These are phyloP conservation scores for Smittium mucronatum DNA, from an alignment of 371 early-diverging fungal genomes.

Conservation along the genomic window DNA sequence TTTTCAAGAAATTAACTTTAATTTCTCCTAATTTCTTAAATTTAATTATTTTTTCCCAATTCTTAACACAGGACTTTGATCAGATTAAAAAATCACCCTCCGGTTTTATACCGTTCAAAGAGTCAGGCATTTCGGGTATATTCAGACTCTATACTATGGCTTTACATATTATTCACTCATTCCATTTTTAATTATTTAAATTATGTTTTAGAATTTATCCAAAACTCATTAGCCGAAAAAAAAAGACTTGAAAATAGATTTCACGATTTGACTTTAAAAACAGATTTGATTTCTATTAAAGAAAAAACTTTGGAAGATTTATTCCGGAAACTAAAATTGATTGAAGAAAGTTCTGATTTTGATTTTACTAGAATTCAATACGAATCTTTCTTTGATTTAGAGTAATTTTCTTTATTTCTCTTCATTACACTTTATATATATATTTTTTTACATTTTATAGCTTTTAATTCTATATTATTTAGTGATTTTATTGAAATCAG, in stretches of 20 bases:
- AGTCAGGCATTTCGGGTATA: background rate
- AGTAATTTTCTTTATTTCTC: background rate
- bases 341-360: background rate
- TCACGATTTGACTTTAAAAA: background rate
- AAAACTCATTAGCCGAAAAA: background rate
- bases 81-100: background rate
- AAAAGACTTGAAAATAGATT: background rate
- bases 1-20: background rate
- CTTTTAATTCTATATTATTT: no score
- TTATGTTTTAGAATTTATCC: background rate
- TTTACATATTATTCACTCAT: background rate
- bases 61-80: background rate
- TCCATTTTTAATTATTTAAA: background rate
- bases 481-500: no score
- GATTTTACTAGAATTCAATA: background rate
- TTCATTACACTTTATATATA: background rate
- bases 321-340: background rate
- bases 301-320: background rate
- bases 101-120: background rate
- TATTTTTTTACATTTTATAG: no score
- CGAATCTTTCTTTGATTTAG: background rate
- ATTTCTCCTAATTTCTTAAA: background rate
- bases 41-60: background rate
- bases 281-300: background rate
- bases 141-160: background rate